Base-by-base conservation (phyloP, 2,329 filamentous ascomycete species). In the Monosporascus sp. region DNA sequence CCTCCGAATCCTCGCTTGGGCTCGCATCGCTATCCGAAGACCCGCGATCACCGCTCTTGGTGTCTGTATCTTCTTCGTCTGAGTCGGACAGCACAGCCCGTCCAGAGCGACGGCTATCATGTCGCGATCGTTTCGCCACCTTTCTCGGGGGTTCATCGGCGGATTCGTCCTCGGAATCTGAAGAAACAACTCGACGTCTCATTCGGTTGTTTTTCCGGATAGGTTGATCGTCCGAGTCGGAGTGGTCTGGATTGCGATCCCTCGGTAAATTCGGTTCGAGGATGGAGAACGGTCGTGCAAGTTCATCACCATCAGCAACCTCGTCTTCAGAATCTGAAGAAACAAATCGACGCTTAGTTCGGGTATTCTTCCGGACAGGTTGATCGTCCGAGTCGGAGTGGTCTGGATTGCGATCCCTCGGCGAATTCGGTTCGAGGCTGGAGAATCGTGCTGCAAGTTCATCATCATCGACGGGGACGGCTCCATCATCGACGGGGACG, bases 111-210 rank as follows among this genome's bases (percentile, higher is more conserved):
- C 59, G 59, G 25, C 59, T 60, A 20, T 20, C 34, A 44, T 53
- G 48, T 44, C 57, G 54, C 18, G 53, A 52, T 31, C 50, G 37
- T n/a, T 47, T 22, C 37, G n/a, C 25, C 37, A 31, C 31, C 27
- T 44, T 44, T 15, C 44, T 27, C 8, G 20, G 22, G 11, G 18
- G 34, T 34, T 42, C 34, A n/a, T 54, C 38, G 15, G 50, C 34
- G 15, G 31, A 20, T 5, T 52, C 48, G 44, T 38, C 51, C 31
- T 57, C 56, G 31, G 53, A 31, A 14, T 61, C 55, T 1, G 63
- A 66, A 49, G 57, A 61, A 22, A 66, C 51, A 17, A 64, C 61
- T 25, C 50, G 57, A 47, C 64, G 63, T 34, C 64, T 63, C 6
- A 18, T 52, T 49, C 56, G 54, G 22, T 6, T 39, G 24, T 34